Evolutionary conservation across 1,284 basidiomycete species (phyloP).

Genomic region (Apiotrichum siamense): DNA sequence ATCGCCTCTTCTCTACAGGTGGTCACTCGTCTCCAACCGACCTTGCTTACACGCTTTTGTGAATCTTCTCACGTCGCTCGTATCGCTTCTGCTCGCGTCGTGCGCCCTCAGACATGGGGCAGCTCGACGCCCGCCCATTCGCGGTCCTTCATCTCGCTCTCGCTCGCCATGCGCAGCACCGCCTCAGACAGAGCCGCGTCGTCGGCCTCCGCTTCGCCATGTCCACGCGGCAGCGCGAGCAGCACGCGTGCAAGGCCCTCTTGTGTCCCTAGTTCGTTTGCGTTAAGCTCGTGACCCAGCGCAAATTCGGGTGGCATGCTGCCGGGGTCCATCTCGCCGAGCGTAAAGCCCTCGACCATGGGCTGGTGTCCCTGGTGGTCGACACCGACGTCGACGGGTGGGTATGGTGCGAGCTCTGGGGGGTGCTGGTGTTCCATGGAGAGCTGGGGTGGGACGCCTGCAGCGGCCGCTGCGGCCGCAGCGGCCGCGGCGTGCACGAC

Average conservation of each 20-base stretch:
- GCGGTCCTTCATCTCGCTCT: slow-evolving; percentile 10
- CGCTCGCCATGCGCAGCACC: slow-evolving; percentile 16
- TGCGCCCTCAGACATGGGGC: background rate
- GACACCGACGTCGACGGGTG: slow-evolving; percentile 61
- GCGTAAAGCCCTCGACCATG: slow-evolving; percentile 6
- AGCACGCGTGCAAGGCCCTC: slow-evolving; percentile 20
- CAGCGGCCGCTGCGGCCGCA: too few relatives aligned
- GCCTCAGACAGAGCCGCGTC: slow-evolving; percentile 11
- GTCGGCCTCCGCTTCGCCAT: slow-evolving; percentile 3
- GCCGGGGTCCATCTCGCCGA: slow-evolving; percentile 8
- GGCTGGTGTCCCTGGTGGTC: background rate
- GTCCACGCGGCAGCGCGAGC: slow-evolving; percentile 15
- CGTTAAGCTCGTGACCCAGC: background rate
- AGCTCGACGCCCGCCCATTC: slow-evolving; percentile 8
- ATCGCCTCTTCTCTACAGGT: too few relatives aligned
- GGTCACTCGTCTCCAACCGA: too few relatives aligned
- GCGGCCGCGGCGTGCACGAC: background rate
- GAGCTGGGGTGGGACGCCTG: too few relatives aligned
- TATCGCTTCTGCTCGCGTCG: background rate
- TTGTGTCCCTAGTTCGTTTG: slow-evolving; percentile 5
- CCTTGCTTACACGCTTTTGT: background rate
- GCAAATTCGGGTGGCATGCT: background rate
- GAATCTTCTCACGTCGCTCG: background rate
- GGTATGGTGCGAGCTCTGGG: background rate
- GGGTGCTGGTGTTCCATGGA: background rate